Base-by-base conservation (phyloP, 768 basidiomycete species). In the Lactarius vividus region DNA sequence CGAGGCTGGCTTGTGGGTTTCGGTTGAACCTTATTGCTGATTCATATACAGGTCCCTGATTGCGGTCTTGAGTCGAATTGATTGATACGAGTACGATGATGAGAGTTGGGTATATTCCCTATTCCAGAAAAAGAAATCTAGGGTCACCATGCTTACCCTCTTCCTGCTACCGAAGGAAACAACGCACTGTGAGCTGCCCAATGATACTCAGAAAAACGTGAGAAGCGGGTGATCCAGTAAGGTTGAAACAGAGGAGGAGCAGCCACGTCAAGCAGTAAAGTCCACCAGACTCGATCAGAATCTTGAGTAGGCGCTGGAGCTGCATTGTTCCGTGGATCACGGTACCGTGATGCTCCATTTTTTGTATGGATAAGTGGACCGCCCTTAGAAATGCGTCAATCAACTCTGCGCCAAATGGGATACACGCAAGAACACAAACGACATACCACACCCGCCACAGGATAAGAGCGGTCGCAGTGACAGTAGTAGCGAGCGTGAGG, bases 11-110 rank as follows among this genome's bases (percentile, higher is more conserved):
- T 4, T 11, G 20, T 6, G 46, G 35, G 16, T n/a, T 16, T n/a
- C 60, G n/a, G 16, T 37, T 18, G n/a, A 61, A 61, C 59, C 57
- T 57, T 40, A 65, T 49, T 13, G 18, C 44, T 23, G 64, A 23
- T 26, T 57, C 59, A 18, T 13, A 23, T 35, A 15, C 31, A 20
- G 60, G 15, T 5, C 54, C 55, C 55, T 52, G 59, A 15, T 18
- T 20, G 23, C 26, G 59, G 23, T 66, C 61, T 26, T 57, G 68
- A 28, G 57, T 68, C 13, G 53, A 8, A 59, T 77, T 71, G 35
- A 70, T 63, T 20, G 72, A 68, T 59, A 73, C 74, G 35, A 77
- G 75, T 40, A 72, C 72, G 49, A 68, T 66, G 52, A 68, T 68
- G 2, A 68, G 52, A 1, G 67, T 68, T 4, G 64, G 67, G 53